These are phyloP conservation scores for Cymodocea nodosa DNA, from an alignment of 116 monocot species.

Conservation along the genomic window DNA sequence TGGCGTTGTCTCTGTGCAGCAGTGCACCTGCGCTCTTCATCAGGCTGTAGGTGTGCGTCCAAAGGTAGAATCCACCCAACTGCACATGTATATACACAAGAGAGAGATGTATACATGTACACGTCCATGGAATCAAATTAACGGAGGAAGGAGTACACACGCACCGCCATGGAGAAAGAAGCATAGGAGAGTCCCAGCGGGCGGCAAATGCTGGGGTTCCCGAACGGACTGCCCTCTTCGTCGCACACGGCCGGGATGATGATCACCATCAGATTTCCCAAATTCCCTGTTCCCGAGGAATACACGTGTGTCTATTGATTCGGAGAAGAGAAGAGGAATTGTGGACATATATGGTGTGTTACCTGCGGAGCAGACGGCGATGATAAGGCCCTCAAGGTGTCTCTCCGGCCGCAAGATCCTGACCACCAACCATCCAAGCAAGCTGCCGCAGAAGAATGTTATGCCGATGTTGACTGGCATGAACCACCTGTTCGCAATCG, in stretches of 20 bases:
- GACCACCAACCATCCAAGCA: conserved; percentile 57
- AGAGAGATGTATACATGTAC: neutral
- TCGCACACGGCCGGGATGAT: conserved; percentile 64
- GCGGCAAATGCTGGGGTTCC: conserved; percentile 29
- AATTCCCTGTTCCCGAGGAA: conserved; percentile 38
- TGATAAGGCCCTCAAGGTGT: conserved; percentile 56
- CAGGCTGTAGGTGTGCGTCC: conserved; percentile 66
- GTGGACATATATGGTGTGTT: neutral
- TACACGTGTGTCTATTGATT: no score
- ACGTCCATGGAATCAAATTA: no score
- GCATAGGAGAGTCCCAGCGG: conserved; percentile 52
- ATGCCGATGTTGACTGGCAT: conserved; percentile 87
- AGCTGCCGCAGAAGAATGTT: conserved; percentile 46
- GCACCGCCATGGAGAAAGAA: conserved; percentile 93
- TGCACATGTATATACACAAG: conserved; percentile 13
- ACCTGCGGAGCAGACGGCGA: conserved; percentile 80
- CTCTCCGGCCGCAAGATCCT: conserved; percentile 41
- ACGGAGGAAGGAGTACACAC: neutral
- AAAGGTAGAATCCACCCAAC: conserved; percentile 81
- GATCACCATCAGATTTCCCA: conserved; percentile 75
- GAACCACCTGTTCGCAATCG: conserved; percentile 60
- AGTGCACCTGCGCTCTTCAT: conserved; percentile 37
- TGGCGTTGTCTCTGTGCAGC: neutral
- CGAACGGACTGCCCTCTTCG: conserved; percentile 56
- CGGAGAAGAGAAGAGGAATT: neutral